Evolutionary conservation across 768 basidiomycete genomes (phyloP).

Genomic region (Gautieria morchelliformis): DNA sequence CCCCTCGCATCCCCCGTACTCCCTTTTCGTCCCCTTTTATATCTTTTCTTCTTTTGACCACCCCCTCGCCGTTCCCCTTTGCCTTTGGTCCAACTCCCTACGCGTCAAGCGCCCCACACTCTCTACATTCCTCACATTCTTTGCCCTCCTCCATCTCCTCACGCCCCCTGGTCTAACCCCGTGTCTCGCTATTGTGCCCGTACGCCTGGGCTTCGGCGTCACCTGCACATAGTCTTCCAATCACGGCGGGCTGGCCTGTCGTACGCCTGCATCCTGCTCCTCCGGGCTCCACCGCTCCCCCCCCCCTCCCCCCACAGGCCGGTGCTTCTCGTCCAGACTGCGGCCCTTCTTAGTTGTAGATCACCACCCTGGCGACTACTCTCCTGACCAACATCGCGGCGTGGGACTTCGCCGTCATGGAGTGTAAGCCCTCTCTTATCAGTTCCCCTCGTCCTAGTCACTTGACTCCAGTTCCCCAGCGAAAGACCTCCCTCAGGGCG

Average conservation of each 20-base stretch:
- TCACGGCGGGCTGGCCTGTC: conserved; percentile 9
- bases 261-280: not conserved
- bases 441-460: not conserved
- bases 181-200: conserved; percentile 1
- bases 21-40: not conserved
- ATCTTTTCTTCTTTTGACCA: not conserved
- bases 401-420: conserved; percentile 8
- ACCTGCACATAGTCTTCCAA: not conserved
- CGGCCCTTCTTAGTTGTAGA: too few species aligned
- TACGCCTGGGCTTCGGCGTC: not conserved
- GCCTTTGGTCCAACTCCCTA: not conserved
- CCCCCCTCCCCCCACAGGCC: too few species aligned
- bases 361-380: conserved; percentile 8
- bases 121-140: not conserved
- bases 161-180: not conserved
- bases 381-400: conserved; percentile 1
- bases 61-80: not conserved
- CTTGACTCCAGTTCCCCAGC: not conserved
- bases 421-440: not conserved
- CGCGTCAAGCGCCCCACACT: not conserved
- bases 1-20: not conserved
- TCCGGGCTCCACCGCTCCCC: not conserved
- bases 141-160: not conserved
- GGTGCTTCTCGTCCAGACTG: too few species aligned
- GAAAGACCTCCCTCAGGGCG: not conserved